Evolutionary conservation across 2,329 filamentous ascomycete genomes (phyloP).

Genomic region (Fusarium sp.): DNA sequence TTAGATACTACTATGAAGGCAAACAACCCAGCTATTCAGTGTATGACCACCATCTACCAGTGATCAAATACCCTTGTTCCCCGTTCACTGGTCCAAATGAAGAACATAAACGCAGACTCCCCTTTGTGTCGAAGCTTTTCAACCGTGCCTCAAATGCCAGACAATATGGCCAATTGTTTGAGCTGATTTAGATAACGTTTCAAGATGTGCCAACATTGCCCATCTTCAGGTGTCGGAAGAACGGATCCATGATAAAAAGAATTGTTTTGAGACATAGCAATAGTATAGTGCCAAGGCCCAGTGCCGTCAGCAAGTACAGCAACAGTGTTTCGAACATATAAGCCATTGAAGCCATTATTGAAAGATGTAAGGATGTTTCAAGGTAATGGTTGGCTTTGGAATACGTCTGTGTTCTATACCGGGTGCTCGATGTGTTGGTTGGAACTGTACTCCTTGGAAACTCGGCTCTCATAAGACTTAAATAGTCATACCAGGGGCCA

Average conservation of each 20-base stretch:
- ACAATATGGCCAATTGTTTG: no score
- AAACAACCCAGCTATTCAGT: not conserved
- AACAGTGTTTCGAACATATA: not conserved
- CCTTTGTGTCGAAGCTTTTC: no score
- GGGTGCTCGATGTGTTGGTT: no score
- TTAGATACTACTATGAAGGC: rapidly evolving
- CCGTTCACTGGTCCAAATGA: not conserved
- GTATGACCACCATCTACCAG: not conserved
- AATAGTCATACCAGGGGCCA: no score
- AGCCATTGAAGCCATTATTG: not conserved
- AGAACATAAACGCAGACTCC: not conserved
- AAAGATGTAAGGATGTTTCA: rapidly evolving
- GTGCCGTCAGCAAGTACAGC: not conserved
- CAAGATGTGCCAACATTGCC: not conserved
- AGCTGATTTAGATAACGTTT: rapidly evolving
- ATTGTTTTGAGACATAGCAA: not conserved
- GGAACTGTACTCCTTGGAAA: no score
- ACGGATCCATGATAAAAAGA: not conserved
- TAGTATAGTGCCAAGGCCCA: not conserved
- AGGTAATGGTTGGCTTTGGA: not conserved
- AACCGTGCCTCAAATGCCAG: no score
- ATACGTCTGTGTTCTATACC: no score
- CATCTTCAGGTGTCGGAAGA: not conserved
- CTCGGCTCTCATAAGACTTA: no score
- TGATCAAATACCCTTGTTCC: not conserved